Conservation (phyloP, 768 basidiomycete species). For the Amanita polypyramis region DNA sequence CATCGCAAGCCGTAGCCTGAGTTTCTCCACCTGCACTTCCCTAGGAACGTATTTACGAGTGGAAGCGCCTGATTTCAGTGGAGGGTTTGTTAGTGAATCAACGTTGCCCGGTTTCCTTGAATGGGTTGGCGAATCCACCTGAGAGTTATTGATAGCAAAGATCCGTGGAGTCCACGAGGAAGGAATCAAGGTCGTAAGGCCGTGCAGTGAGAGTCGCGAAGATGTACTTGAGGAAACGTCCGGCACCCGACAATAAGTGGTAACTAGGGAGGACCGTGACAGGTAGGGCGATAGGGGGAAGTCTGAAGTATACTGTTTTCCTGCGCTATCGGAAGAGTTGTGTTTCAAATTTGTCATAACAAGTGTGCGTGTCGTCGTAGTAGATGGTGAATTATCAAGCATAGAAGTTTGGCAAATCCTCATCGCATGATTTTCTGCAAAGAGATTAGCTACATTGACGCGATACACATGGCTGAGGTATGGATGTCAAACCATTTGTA, state of each 20-base stretch:
- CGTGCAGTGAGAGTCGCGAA: conserved; percentile 49
- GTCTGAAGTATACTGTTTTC: not conserved
- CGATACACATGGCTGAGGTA: conserved; percentile 36
- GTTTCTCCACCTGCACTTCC: conserved; percentile 55
- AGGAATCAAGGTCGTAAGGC: conserved; percentile 45
- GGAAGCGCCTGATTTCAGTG: not conserved
- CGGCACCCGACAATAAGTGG: conserved; percentile 18
- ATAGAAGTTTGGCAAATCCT: not conserved
- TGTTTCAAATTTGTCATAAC: not conserved
- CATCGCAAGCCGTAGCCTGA: conserved; percentile 42
- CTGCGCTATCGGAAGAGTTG: not conserved
- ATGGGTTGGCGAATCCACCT: not conserved
- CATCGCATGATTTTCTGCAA: conserved; percentile 17
- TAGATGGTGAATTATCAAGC: not conserved
- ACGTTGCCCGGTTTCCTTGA: not conserved
- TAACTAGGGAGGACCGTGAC: no score
- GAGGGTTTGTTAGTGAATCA: not conserved
- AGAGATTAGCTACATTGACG: conserved; percentile 51
- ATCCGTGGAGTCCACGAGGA: conserved; percentile 8
- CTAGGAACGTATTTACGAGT: conserved; percentile 44
- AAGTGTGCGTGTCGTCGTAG: not conserved
- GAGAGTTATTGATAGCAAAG: not conserved
- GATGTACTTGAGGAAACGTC: conserved; percentile 32
- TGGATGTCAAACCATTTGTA: conserved; percentile 55
- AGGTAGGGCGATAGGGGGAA: no score